Conservation (phyloP, 1,284 basidiomycete species). For the Pterulicium gracile region DNA sequence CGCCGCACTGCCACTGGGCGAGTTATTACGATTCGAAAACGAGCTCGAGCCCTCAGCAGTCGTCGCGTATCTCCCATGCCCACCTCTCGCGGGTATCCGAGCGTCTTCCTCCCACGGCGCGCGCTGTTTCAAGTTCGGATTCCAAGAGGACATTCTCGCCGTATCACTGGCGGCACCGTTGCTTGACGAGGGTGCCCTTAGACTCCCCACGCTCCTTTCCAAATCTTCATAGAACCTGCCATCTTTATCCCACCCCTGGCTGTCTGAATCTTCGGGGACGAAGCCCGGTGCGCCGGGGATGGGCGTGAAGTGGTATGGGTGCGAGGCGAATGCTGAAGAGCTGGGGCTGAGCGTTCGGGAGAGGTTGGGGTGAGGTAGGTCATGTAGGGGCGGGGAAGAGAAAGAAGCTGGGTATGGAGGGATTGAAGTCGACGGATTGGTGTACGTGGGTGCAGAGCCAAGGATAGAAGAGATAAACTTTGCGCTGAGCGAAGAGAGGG, state of each 20-base stretch:
- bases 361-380: constrained; percentile 10
- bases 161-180: constrained; percentile 11
- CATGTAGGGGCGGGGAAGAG: constrained; percentile 13
- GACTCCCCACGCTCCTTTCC: constrained; percentile 7
- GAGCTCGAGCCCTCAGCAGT: background rate
- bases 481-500: constrained; percentile 25
- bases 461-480: constrained; percentile 25
- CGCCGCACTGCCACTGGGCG: background rate
- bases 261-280: constrained; percentile 19
- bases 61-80: no score
- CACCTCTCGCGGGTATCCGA: constrained; percentile 9
- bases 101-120: constrained; percentile 3
- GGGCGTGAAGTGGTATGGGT: constrained; percentile 35
- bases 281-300: constrained; percentile 77
- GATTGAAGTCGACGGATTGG: constrained; percentile 9
- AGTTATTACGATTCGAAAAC: background rate
- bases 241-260: constrained; percentile 46
- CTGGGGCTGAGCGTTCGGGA: constrained; percentile 8
- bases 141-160: no score
- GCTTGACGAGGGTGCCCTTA: no score
- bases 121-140: no score
- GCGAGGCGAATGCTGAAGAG: constrained; percentile 44
- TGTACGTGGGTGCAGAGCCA: constrained; percentile 11
- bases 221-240: constrained; percentile 34
- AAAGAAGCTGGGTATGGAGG: constrained; percentile 11